These are phyloP conservation scores for Barnettozyma wickerhamii DNA, from an alignment of 805 yeast genomes.

Conservation along the genomic window DNA sequence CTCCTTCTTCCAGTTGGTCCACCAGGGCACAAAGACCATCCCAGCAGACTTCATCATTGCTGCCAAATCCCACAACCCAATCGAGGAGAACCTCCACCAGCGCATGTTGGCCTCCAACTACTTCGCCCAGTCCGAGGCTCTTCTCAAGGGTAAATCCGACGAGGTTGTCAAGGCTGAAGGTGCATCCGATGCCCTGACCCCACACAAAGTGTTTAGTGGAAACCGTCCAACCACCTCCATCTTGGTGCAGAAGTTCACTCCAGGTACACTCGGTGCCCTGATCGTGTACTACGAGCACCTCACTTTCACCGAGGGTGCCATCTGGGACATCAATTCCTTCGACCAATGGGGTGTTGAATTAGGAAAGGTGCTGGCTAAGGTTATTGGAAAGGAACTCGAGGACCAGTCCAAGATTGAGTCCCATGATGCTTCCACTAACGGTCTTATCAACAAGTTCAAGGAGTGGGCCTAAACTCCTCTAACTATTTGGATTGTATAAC, in stretches of 20 bases:
- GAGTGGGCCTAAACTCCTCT: conserved; percentile 70
- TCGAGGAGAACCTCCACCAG: conserved; percentile 91
- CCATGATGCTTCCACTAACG: conserved; percentile 91
- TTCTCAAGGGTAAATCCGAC: conserved; percentile 91
- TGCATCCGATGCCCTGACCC: conserved; percentile 77
- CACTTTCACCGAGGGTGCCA: conserved; percentile 97
- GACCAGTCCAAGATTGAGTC: conserved; percentile 47
- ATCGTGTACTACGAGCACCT: conserved; percentile 98
- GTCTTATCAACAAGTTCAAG: conserved; percentile 93
- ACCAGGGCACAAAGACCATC: conserved; percentile 97
- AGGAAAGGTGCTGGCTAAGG: conserved; percentile 97
- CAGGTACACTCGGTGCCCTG: conserved; percentile 92
- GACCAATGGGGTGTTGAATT: conserved; percentile 99
- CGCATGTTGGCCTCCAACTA: conserved; percentile 98
- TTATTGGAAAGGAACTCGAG: conserved; percentile 84
- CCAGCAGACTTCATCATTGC: conserved; percentile 97
- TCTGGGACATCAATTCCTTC: conserved; percentile 99
- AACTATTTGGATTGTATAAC: no score
- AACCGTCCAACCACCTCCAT: conserved; percentile 99
- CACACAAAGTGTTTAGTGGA: conserved; percentile 96
- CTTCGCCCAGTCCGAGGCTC: conserved; percentile 97
- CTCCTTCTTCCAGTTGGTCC: conserved; percentile 98
- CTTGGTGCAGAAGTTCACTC: conserved; percentile 92
- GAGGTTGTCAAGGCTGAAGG: conserved; percentile 86
- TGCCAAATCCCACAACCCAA: conserved; percentile 97